phyloP scores from a whole-genome alignment of 352 stramenopile genomes.

The Phytopythium sindhum region DNA sequence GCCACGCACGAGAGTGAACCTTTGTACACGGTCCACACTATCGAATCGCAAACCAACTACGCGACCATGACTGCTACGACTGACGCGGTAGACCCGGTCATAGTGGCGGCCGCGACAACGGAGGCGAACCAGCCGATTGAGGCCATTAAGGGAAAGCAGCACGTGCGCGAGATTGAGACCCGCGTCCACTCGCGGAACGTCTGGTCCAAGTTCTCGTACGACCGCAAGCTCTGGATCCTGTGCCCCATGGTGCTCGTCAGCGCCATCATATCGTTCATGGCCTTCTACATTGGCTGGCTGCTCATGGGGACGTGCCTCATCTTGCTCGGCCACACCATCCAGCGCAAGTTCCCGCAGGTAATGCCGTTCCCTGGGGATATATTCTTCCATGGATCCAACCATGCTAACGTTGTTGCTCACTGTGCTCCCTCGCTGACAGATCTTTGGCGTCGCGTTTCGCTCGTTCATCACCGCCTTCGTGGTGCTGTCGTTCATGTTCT shows the following conservation, averaged over 20 bases:
- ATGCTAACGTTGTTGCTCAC: background rate
- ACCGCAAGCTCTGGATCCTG: constrained; percentile 60
- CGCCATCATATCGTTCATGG: constrained; percentile 79
- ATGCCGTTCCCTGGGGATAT: background rate
- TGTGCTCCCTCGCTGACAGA: constrained; percentile 20
- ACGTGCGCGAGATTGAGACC: constrained; percentile 39
- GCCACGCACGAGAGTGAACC: background rate
- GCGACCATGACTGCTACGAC: background rate
- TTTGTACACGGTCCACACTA: background rate
- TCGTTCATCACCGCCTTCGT: constrained; percentile 86
- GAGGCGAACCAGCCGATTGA: constrained; percentile 61
- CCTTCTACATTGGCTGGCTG: constrained; percentile 76
- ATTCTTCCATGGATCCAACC: background rate
- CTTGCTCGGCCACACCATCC: constrained; percentile 72
- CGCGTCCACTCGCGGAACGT: constrained; percentile 58
- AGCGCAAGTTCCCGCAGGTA: constrained; percentile 77
- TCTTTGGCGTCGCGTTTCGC: constrained; percentile 84
- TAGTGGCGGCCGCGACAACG: constrained; percentile 6
- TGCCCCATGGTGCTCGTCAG: constrained; percentile 64
- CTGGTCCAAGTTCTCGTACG: constrained; percentile 79
- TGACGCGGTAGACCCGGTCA: constrained; percentile 8
- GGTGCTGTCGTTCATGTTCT: constrained; percentile 83
- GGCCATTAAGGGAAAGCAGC: constrained; percentile 57
- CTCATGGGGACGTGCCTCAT: constrained; percentile 85
- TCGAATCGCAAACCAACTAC: background rate